phyloP scores from a whole-genome alignment of 768 basidiomycete genomes.

The Coprinopsis strossmayeri region DNA sequence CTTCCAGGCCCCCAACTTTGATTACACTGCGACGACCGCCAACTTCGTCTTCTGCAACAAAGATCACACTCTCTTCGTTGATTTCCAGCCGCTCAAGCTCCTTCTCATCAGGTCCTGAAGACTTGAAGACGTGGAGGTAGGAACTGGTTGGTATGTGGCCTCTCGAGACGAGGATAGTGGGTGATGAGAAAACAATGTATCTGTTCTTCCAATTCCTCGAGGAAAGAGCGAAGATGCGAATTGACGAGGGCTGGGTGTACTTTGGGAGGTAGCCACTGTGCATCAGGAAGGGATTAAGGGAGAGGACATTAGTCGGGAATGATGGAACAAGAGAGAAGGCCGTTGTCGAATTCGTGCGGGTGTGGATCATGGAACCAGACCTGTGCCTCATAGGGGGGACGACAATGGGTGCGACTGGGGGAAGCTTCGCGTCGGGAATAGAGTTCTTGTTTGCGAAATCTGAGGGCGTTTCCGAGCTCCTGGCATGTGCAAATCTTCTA shows the following conservation, averaged over 20 bases:
- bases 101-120: slow-evolving; percentile 46
- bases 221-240: slow-evolving; percentile 67
- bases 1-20: slow-evolving; percentile 61
- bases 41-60: slow-evolving; percentile 56
- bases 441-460: slow-evolving; percentile 23
- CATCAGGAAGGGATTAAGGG: slow-evolving; percentile 47
- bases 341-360: slow-evolving; percentile 32
- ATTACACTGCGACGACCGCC: slow-evolving; percentile 47
- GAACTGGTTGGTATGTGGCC: slow-evolving; percentile 35
- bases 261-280: slow-evolving; percentile 55
- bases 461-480: slow-evolving; percentile 12
- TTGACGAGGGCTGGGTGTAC: slow-evolving; percentile 58
- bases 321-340: slow-evolving; percentile 38
- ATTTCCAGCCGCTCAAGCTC: slow-evolving; percentile 75
- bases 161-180: slow-evolving; percentile 29
- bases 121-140: slow-evolving; percentile 74
- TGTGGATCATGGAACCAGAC: slow-evolving; percentile 32
- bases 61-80: slow-evolving; percentile 70
- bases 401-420: slow-evolving; percentile 13
- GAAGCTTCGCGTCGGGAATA: slow-evolving; percentile 17
- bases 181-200: slow-evolving; percentile 52
- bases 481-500: slow-evolving; percentile 9
- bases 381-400: slow-evolving; percentile 23
- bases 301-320: slow-evolving; percentile 53
- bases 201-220: slow-evolving; percentile 64